Percentiles rank a stretch among this genome's conserved stretches.
These are phyloP conservation scores for Linnemannia schmuckeri DNA, from an alignment of 192 early-diverging fungal genomes.

Conservation along the genomic window DNA sequence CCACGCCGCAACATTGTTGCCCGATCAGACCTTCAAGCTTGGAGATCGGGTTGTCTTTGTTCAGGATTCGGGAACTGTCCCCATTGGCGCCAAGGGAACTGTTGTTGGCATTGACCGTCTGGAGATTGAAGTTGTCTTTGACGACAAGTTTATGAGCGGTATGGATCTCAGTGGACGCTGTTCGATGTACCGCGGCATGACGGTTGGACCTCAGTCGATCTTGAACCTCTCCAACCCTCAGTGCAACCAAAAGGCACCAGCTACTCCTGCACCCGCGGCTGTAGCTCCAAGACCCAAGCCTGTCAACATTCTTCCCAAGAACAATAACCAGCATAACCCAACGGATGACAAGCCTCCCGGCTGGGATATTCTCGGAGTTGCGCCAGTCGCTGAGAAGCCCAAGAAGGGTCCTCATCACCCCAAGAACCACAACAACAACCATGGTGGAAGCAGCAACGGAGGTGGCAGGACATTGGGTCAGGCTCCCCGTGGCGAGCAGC, in stretches of 20 bases:
- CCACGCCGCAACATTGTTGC: conserved; percentile 80
- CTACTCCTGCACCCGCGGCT: background rate
- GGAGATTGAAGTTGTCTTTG: conserved; percentile 90
- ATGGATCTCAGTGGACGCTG: conserved; percentile 84
- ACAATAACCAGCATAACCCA: conserved; percentile 5
- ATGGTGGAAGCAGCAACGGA: background rate
- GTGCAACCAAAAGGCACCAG: conserved; percentile 41
- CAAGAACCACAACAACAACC: background rate
- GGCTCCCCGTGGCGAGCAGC: conserved; percentile 2
- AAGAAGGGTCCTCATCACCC: conserved; percentile 34
- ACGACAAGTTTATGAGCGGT: conserved; percentile 85
- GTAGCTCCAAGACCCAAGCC: conserved; percentile 24
- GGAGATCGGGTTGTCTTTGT: conserved; percentile 91
- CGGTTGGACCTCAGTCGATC: conserved; percentile 71
- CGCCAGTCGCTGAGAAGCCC: conserved; percentile 26
- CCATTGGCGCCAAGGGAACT: conserved; percentile 86
- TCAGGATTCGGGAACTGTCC: conserved; percentile 78
- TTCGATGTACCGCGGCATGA: conserved; percentile 79
- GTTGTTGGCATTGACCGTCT: conserved; percentile 85
- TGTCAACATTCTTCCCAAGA: conserved; percentile 23
- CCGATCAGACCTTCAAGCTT: conserved; percentile 82
- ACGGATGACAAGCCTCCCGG: conserved; percentile 38
- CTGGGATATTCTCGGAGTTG: conserved; percentile 50
- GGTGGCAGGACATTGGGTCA: background rate
- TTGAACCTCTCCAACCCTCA: conserved; percentile 82